Base-by-base conservation (phyloP, 2,329 filamentous ascomycete species). In the Arthrobotrys musiformis region DNA sequence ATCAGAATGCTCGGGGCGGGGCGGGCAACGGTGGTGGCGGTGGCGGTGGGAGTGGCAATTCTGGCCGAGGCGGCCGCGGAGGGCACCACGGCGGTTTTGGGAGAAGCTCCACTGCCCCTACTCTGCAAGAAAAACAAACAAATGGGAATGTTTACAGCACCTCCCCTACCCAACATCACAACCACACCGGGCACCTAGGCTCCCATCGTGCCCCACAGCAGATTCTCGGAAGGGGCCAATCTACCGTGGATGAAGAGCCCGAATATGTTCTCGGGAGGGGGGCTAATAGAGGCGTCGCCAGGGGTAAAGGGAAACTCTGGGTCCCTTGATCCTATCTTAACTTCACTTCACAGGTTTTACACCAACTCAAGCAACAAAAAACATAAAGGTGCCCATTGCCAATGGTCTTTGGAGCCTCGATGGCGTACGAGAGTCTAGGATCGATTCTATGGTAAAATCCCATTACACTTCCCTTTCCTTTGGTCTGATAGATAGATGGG, bases 271-370 rank as follows among this genome's bases (percentile, higher is more conserved):
- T 82, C 11, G 79, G 81, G 24, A 79, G 81, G 5, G 80, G 80
- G 1, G 79, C 81, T 1, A 80, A 80, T 7, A 79, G 81, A 35
- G 81, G 80, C 22, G 80, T 81, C 15, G 81, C 81, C 0, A 79
- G 81, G 28, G 81, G 81, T 19, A 79, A 79, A 35, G 81, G 81
- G 13, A 81, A 81, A 46, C 76, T 82, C 7, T 82, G 81, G 81
- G 80, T 80, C 35, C 80, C 80, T 58, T 76, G 72, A 76, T 68
- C 6, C 22, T 5, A 5, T 2, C 17, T 26, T 28, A 15, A 9
- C n/a, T 11, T 26, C 22, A 24, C 11, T 50, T 15, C 9, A 24
- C 24, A 52, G 22, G 19, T 35, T 66, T 69, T 52, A 66, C 60
- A 66, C n/a, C 44, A n/a, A 64, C 46, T 22, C 30, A 48, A 58